phyloP scores from a whole-genome alignment of 345 rosid genomes.

The Aquilaria malaccensis region DNA sequence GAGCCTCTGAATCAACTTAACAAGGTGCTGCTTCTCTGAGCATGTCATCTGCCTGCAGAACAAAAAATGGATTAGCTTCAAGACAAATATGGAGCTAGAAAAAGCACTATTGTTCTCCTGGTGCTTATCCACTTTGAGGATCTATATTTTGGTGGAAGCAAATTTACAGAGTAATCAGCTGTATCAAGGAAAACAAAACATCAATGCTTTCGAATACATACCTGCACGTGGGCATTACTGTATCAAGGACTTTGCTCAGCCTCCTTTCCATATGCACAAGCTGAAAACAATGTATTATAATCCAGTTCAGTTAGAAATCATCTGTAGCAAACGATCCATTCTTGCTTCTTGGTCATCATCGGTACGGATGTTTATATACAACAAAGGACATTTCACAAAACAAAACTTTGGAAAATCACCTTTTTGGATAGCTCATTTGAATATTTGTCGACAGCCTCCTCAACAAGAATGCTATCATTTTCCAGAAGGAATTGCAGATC shows the following conservation, averaged over 20 bases:
- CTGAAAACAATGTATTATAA: slow-evolving; percentile 10
- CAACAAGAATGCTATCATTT: neutral
- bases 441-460: neutral
- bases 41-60: slow-evolving; percentile 43
- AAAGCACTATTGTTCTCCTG: no score
- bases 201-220: slow-evolving; percentile 4
- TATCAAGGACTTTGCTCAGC: slow-evolving; percentile 44
- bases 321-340: no score
- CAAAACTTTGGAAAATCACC: neutral
- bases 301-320: no score
- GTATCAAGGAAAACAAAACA: no score
- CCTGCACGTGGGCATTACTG: slow-evolving; percentile 39
- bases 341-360: no score
- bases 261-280: slow-evolving; percentile 43
- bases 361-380: no score
- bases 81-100: no score
- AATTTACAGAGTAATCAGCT: no score
- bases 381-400: no score
- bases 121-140: no score
- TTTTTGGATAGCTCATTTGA: neutral
- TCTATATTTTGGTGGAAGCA: no score
- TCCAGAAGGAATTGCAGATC: slow-evolving; percentile 1
- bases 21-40: slow-evolving; percentile 40
- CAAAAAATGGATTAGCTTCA: no score
- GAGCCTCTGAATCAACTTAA: slow-evolving; percentile 37